A percentile compares a stretch with the other conserved stretches of the same genome.
These are phyloP conservation scores for Podospora pseudoanserina DNA, from an alignment of 495 filamentous ascomycete species.

Conservation along the genomic window DNA sequence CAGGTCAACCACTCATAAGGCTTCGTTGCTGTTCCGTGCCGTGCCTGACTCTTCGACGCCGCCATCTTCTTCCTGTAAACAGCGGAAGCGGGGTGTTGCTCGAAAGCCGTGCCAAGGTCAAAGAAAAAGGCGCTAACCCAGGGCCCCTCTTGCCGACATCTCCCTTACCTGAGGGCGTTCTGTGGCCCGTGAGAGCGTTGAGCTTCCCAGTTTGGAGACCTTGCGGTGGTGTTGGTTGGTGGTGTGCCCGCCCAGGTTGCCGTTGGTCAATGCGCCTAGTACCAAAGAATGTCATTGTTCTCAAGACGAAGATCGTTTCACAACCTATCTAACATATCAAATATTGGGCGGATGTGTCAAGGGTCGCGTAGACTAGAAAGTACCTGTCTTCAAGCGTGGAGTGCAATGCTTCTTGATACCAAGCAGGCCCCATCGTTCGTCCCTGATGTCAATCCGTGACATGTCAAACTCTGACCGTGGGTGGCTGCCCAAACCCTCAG, in stretches of 20 bases:
- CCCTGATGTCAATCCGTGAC: background rate
- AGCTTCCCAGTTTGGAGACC: background rate
- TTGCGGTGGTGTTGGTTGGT: background rate
- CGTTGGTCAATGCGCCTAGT: background rate
- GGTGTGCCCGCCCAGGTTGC: no score
- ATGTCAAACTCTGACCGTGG: background rate
- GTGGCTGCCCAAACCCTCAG: background rate
- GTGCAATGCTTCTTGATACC: background rate
- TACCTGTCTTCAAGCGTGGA: background rate
- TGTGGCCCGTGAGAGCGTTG: background rate
- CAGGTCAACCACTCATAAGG: background rate
- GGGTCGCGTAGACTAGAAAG: background rate
- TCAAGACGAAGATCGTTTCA: background rate
- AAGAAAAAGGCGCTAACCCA: background rate
- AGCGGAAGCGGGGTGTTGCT: background rate
- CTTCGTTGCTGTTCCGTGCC: background rate
- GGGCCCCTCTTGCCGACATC: background rate
- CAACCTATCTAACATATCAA: background rate
- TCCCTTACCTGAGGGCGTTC: background rate
- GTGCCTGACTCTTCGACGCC: background rate
- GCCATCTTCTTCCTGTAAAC: background rate
- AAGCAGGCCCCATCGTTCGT: background rate
- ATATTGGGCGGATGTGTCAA: background rate
- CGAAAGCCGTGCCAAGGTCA: background rate
- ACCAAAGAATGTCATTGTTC: background rate